These are phyloP conservation scores for Diplodia sapinea DNA, from an alignment of 2,329 filamentous ascomycete species.

Conservation along the genomic window DNA sequence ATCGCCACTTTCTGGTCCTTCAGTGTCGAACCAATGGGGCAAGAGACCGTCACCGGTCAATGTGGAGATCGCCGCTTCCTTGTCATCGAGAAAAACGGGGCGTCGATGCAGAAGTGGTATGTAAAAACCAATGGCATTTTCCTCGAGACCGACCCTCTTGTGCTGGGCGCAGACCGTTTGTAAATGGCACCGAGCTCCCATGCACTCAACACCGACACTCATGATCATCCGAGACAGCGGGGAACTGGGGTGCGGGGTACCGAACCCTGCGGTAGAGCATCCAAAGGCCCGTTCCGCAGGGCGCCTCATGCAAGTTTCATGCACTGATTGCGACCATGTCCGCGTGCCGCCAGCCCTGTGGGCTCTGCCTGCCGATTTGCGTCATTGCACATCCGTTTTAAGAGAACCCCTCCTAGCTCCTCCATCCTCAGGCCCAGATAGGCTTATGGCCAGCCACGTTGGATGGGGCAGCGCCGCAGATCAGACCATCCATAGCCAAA, in stretches of 20 bases:
- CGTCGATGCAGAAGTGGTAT: background rate
- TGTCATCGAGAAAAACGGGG: background rate
- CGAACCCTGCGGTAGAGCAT: constrained; percentile 15
- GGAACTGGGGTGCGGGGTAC: background rate
- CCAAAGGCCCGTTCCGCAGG: constrained; percentile 6
- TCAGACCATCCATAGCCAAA: background rate
- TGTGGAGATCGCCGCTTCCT: background rate
- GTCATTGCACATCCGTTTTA: constrained; percentile 3
- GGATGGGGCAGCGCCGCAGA: background rate
- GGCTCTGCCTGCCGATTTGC: constrained; percentile 3
- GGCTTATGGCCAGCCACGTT: background rate
- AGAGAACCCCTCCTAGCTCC: constrained; percentile 5
- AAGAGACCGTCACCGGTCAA: constrained; percentile 15
- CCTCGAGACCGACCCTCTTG: background rate
- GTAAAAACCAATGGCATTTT: background rate
- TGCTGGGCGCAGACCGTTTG: background rate
- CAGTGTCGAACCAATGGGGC: constrained; percentile 1
- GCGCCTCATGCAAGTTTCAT: constrained; percentile 19
- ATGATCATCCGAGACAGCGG: background rate
- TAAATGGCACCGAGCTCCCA: background rate
- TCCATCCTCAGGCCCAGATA: background rate
- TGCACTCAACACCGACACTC: background rate
- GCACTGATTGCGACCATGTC: background rate
- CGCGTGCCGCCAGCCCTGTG: constrained; percentile 3
- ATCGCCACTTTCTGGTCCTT: background rate